These are phyloP conservation scores for Tricholomella constricta DNA, from an alignment of 768 basidiomycete species.

Conservation along the genomic window DNA sequence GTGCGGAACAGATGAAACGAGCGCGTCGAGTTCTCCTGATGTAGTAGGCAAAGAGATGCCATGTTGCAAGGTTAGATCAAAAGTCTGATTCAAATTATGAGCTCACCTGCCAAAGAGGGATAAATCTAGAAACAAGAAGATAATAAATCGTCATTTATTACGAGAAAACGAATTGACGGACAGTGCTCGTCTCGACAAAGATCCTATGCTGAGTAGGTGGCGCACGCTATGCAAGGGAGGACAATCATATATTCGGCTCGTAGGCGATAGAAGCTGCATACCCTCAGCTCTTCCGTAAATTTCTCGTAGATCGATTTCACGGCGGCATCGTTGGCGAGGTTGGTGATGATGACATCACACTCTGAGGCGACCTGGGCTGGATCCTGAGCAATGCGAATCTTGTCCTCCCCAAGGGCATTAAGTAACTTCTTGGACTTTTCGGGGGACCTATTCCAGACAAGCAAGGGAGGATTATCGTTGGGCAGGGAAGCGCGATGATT, in stretches of 20 bases:
- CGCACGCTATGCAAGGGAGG: constrained; percentile 31
- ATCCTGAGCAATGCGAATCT: constrained; percentile 56
- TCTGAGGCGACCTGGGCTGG: constrained; percentile 60
- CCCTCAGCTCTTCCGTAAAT: constrained; percentile 61
- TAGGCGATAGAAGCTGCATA: constrained; percentile 24
- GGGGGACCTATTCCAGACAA: constrained; percentile 76
- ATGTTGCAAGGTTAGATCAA: constrained; percentile 1
- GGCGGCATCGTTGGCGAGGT: constrained; percentile 69
- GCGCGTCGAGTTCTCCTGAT: constrained; percentile 66
- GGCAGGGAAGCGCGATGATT: constrained; percentile 42
- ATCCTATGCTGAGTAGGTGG: constrained; percentile 60
- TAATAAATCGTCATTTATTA: neutral
- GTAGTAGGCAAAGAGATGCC: constrained; percentile 1
- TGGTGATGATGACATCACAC: constrained; percentile 79
- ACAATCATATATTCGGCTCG: constrained; percentile 4
- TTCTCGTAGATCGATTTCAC: constrained; percentile 64
- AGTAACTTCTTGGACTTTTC: constrained; percentile 61
- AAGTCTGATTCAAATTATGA: too few relatives aligned
- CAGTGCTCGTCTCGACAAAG: constrained; percentile 86
- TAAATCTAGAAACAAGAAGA: constrained; percentile 45
- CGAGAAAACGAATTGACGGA: constrained; percentile 34
- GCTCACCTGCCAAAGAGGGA: constrained; percentile 50
- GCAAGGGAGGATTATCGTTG: constrained; percentile 48
- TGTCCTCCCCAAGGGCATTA: constrained; percentile 54
- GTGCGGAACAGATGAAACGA: constrained; percentile 59